Base-by-base conservation (phyloP, 2,329 filamentous ascomycete genomes). In the Cordyceps pruinosa region DNA sequence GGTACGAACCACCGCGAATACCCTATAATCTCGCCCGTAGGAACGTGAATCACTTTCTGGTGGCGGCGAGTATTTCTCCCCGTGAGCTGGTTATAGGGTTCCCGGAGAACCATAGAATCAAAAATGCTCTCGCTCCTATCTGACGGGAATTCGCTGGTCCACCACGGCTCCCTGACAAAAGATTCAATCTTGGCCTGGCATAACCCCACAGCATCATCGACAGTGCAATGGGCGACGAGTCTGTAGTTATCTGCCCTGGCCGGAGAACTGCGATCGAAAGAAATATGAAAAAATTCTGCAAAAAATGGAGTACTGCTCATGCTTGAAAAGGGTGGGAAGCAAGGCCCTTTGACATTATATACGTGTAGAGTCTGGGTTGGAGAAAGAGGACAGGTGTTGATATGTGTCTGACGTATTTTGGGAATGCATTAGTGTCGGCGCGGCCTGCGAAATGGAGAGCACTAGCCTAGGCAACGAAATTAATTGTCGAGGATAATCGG, bases 1-100 rank as follows among this genome's bases (percentile, higher is more conserved):
- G 61, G 54, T 19, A 62, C 2, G 23, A 55, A 41, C 57, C 57
- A 59, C 23, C 47, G 50, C 13, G 46, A 41, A 15, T 66, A 66
- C 0, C 65, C 65, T 2, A 65, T 64, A 2, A 66, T 60, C 3
- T 63, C 59, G 17, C 62, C 62, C 0, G 64, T 64, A 3, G 51
- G 58, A 1, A 19, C 39, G n/a, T 64, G 47, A 1, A 64, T 44
- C 7, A 64, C 46, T 10, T 61, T 62, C 26, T 64, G 61, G 25
- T 66, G 62, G 28, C 65, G 56, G 17, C 62, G 56, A 2, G 61
- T 52, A 10, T 61, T 37, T 42, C 62, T 59, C 0, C 59, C 48
- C 6, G 55, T 60, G 4, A 65, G 54, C 7, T 64, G 34, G 5
- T 61, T 62, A 23, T 61, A 59, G 2, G 64, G 63, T 0, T 57